These are phyloP conservation scores for Epichloe typhina DNA, from an alignment of 2,329 filamentous ascomycete genomes.

Conservation along the genomic window DNA sequence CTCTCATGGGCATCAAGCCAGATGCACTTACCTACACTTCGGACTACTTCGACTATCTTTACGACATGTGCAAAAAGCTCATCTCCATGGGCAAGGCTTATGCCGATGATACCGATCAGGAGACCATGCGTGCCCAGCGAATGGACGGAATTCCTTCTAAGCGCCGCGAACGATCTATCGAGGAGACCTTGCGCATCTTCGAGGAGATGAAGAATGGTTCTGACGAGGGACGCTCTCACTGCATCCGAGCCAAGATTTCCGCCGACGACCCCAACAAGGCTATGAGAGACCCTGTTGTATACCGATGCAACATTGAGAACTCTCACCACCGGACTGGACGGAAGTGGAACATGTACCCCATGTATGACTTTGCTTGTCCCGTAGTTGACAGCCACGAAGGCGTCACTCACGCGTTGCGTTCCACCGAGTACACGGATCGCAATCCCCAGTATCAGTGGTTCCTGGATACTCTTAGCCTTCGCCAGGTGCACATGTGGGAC, in stretches of 20 bases:
- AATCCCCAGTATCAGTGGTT: conserved; percentile 85
- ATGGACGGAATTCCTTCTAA: conserved; percentile 73
- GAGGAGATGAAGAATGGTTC: conserved; percentile 87
- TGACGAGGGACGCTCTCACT: conserved; percentile 69
- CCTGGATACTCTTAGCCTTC: conserved; percentile 57
- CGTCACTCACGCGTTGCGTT: conserved; percentile 70
- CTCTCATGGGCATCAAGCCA: conserved; percentile 81
- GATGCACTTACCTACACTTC: conserved; percentile 82
- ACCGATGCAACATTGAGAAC: conserved; percentile 64
- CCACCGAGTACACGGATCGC: conserved; percentile 78
- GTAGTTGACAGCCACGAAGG: conserved; percentile 71
- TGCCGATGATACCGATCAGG: conserved; percentile 84
- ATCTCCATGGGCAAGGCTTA: conserved; percentile 84
- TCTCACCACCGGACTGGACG: conserved; percentile 66
- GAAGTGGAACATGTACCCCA: conserved; percentile 77
- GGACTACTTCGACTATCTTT: conserved; percentile 89
- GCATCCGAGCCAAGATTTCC: conserved; percentile 89
- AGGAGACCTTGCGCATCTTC: conserved; percentile 77
- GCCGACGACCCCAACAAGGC: conserved; percentile 89
- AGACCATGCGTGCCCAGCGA: conserved; percentile 75
- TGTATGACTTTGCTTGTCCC: conserved; percentile 77
- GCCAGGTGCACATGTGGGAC: conserved; percentile 73
- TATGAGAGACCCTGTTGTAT: conserved; percentile 92
- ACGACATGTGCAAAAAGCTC: conserved; percentile 70
- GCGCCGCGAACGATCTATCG: conserved; percentile 62